These are phyloP conservation scores for Alternaria ethzedia DNA, from an alignment of 2,329 filamentous ascomycete genomes.

Conservation along the genomic window DNA sequence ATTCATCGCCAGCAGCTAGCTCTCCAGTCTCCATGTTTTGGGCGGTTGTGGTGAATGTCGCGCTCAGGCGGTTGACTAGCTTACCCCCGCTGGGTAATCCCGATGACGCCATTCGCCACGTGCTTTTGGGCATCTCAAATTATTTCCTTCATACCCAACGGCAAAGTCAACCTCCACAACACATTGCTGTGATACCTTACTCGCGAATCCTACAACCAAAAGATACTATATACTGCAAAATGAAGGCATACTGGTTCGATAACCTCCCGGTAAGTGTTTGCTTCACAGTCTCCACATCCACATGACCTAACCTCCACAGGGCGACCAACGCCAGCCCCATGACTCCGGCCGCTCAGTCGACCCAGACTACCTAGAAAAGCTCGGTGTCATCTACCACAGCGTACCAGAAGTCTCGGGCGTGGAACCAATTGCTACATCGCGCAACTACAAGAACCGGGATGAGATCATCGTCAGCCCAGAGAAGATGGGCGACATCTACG, in stretches of 20 bases:
- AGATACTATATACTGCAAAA: constrained; percentile 39
- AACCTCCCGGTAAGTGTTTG: constrained; percentile 61
- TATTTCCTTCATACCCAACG: constrained; percentile 6
- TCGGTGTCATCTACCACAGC: constrained; percentile 82
- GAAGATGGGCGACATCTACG: constrained; percentile 85
- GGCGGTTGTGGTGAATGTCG: not conserved
- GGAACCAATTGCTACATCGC: constrained; percentile 73
- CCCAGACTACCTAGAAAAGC: constrained; percentile 67
- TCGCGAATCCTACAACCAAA: not conserved
- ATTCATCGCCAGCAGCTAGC: not conserved
- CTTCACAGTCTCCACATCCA: not conserved
- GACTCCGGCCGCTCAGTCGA: constrained; percentile 78
- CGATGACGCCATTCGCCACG: constrained; percentile 38
- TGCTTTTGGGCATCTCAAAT: constrained; percentile 21
- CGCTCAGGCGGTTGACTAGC: not conserved
- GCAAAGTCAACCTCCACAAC: not conserved
- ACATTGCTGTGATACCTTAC: not conserved
- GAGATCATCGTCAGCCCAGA: constrained; percentile 87
- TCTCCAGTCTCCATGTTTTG: not conserved
- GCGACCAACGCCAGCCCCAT: constrained; percentile 91
- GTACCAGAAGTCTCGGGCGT: constrained; percentile 70
- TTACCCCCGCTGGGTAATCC: constrained; percentile 31
- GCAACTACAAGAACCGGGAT: constrained; percentile 93
- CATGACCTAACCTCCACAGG: constrained; percentile 59
- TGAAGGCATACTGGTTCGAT: constrained; percentile 77